Evolutionary conservation across 169 alveolate species (phyloP), one percentile per base, ranked within the genome.

Genomic region (Plasmodium inui): DNA sequence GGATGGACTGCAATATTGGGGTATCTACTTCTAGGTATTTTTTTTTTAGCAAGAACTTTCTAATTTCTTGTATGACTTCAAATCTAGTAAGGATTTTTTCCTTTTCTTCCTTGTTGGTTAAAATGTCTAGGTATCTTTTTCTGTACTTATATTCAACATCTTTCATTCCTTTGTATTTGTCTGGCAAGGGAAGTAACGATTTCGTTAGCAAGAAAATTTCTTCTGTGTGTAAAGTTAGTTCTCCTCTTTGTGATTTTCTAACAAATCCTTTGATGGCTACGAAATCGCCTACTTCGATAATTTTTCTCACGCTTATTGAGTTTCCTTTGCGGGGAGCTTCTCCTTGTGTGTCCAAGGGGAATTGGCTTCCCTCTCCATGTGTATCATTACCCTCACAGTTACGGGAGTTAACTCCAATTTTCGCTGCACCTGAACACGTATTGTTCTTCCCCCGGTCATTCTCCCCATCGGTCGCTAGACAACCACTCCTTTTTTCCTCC

Each of bases 1-100:
- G 97, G 70, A 97, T 95, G 95, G 97, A 97, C 82, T 98, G 98
- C 96, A 98, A 96, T 96, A 97, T 97, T 3, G 99, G 99, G 71
- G 99, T 98, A 93, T 98, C 99, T 1, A 98, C 99, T 92, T 98
- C 99, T 37, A 97, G 39, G 95, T 98, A 98, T 3, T 96, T 97
- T 82, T 95, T 85, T 72, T 95, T 96, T 80, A 84, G 93, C 79
- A 98, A 85, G 90, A 78, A 93, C 37, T 90, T 84, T 96, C 98
- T 95, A 8, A 98, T 84, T 89, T 94, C 95, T 78, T 95, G 95
- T 30, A 97, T 97, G 28, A 98, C 92, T 71, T 95, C 76, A 84
- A 96, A 93, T 95, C 98, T 96, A 28, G 95, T 96, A 6, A 88
- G 81, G 92, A 97, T 97, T 41, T 95, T 96, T 46, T 96, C 96